These are phyloP conservation scores for Aureobasidium subglaciale DNA, from an alignment of 2,329 filamentous ascomycete species.

Conservation along the genomic window DNA sequence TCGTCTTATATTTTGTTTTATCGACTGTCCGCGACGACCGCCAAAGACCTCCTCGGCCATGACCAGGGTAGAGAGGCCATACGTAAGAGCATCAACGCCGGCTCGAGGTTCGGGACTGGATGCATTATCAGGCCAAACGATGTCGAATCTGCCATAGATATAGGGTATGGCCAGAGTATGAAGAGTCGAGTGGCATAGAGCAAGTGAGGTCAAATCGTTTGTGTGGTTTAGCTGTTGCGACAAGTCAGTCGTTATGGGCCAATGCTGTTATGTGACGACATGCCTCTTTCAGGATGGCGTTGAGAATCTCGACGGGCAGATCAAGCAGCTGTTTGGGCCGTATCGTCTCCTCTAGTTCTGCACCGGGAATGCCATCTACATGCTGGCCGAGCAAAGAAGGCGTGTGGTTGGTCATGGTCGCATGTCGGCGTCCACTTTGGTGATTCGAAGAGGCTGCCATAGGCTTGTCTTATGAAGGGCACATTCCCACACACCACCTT, in stretches of 20 bases:
- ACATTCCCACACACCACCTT: background rate
- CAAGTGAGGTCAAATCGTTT: conserved; percentile 72
- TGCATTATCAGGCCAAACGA: conserved; percentile 74
- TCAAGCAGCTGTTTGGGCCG: conserved; percentile 61
- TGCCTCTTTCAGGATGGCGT: conserved; percentile 73
- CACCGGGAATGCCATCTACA: background rate
- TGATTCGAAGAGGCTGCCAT: conserved; percentile 6
- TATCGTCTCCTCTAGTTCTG: conserved; percentile 24
- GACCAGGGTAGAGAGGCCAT: conserved; percentile 71
- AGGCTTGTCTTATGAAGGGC: conserved; percentile 3
- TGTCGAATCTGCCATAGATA: conserved; percentile 81
- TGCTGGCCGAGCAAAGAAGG: background rate
- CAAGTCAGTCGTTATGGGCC: conserved; percentile 12
- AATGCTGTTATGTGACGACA: conserved; percentile 46
- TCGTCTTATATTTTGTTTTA: conserved; percentile 22
- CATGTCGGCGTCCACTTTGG: conserved; percentile 13
- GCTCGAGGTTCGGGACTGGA: conserved; percentile 57
- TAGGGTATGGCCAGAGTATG: conserved; percentile 68
- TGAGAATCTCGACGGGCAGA: conserved; percentile 69
- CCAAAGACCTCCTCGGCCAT: conserved; percentile 61
- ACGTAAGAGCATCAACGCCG: conserved; percentile 75
- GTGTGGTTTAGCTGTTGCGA: conserved; percentile 62
- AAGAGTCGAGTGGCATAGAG: conserved; percentile 69
- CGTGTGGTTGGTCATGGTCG: conserved; percentile 9
- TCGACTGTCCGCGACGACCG: conserved; percentile 20